Base-by-base conservation (phyloP, 768 basidiomycete species). In the Pleurotus citrinopileatus region DNA sequence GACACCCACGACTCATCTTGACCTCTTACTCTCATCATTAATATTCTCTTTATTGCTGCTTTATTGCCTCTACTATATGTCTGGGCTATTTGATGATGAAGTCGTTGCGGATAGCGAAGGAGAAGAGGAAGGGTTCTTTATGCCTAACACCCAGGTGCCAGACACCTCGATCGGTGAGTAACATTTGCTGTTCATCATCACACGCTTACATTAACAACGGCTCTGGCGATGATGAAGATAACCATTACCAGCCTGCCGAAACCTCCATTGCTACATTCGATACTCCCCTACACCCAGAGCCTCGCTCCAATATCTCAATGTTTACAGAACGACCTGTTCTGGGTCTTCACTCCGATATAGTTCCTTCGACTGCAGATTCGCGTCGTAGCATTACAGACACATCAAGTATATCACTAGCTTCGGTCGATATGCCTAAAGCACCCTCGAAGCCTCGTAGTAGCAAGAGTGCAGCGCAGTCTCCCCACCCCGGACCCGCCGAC, bases 51-150 rank as follows among this genome's bases (percentile, higher is more conserved):
- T 7, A 9, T 34, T 50, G 34, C 27, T 51, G 48, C 19, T n/a
- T n/a, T 47, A 25, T 23, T 44, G 13, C n/a, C 29, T 25, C 17
- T 12, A 23, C 42, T 15, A 27, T 38, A 51, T 51, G 48, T 10
- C 34, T 19, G 27, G 17, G 46, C 13, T 4, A n/a, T 2, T 60
- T 25, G 58, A 67, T 15, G 68, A 76, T 54, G 78, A 78, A 64
- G 64, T 78, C n/a, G 73, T 81, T 47, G 74, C 74, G 22, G 80
- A 77, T 60, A 82, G 80, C 62, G 75, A 76, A 47, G 75, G 67
- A 23, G 75, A 76, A 44, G 65, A 55, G 28, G 38, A 0, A 2
- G 36, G 47, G 6, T 25, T 47, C 29, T 32, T 52, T 53, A 34
- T 40, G 46, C 28, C 17, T 13, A 10, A 9, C 19, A n/a, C 32